Percentiles rank a stretch among this genome's conserved stretches.
Conservation (phyloP, 495 filamentous ascomycete genomes). For the Lineolata rhizophorae region DNA sequence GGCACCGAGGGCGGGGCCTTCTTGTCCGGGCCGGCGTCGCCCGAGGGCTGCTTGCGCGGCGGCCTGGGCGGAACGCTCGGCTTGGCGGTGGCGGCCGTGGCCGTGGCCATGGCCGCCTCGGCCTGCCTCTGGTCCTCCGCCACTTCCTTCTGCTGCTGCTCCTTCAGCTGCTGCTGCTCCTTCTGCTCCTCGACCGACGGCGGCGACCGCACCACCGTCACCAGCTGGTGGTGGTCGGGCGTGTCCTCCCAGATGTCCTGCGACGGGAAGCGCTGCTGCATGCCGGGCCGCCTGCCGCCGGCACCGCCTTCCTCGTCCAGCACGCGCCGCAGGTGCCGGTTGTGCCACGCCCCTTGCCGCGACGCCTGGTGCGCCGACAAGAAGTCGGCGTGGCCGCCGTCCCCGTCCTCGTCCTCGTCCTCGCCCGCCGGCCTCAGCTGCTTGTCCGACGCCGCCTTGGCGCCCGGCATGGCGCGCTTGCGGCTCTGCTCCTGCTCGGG, state of each 20-base stretch:
- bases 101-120: constrained; percentile 4
- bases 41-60: constrained; percentile 1
- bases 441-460: constrained; percentile 10
- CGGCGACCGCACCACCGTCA: constrained; percentile 22
- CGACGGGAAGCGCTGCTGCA: constrained; percentile 70
- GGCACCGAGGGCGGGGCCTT: neutral
- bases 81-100: constrained; percentile 5
- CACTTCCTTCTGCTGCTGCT: no score
- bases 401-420: no score
- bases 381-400: constrained; percentile 22
- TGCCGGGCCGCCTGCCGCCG: constrained; percentile 24
- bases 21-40: neutral
- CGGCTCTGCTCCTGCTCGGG: constrained; percentile 33
- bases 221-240: constrained; percentile 59
- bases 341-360: constrained; percentile 12
- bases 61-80: constrained; percentile 6
- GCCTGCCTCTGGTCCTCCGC: constrained; percentile 6
- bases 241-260: constrained; percentile 94
- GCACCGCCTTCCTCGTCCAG: neutral
- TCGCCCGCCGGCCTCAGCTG: no score
- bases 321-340: constrained; percentile 3
- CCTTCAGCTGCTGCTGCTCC: no score
- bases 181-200: no score
- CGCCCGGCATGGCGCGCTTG: constrained; percentile 18
- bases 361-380: constrained; percentile 8